Conservation (phyloP, 768 basidiomycete genomes). For the Boletus tomentosulus region DNA sequence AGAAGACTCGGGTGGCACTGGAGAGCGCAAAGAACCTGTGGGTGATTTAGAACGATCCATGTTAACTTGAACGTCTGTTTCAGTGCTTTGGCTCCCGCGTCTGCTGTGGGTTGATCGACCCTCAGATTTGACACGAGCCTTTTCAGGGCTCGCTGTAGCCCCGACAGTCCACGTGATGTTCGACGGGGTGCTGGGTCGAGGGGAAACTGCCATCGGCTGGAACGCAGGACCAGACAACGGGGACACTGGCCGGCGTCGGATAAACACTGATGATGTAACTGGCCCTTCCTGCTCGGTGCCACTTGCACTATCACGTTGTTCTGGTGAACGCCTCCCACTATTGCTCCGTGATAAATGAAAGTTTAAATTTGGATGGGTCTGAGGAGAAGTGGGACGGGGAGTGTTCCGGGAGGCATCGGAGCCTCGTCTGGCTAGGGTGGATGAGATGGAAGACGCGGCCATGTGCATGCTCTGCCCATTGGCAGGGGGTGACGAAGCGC, state of each 20-base stretch:
- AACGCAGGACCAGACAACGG: constrained; percentile 59
- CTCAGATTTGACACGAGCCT: constrained; percentile 28
- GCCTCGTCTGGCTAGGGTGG: constrained; percentile 45
- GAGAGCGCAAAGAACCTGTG: constrained; percentile 50
- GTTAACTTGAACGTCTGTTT: constrained; percentile 22
- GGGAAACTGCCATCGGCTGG: constrained; percentile 55
- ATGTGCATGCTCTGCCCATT: constrained; percentile 35
- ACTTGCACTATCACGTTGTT: constrained; percentile 37
- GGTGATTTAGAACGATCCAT: constrained; percentile 39
- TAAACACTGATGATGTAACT: constrained; percentile 48
- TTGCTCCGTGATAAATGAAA: constrained; percentile 54
- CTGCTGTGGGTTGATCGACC: constrained; percentile 42
- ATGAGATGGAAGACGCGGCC: constrained; percentile 33
- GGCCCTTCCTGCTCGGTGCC: constrained; percentile 40
- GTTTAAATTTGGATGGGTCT: constrained; percentile 34
- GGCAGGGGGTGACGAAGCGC: constrained; percentile 60
- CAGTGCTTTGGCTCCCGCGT: constrained; percentile 55
- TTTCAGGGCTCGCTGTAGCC: constrained; percentile 32
- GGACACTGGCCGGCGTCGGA: constrained; percentile 65
- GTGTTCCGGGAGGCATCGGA: constrained; percentile 52
- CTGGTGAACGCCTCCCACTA: constrained; percentile 66
- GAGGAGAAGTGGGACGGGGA: constrained; percentile 48
- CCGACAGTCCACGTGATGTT: constrained; percentile 66
- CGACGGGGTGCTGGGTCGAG: constrained; percentile 59
- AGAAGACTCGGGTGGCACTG: constrained; percentile 59